Base-by-base conservation (phyloP, 306 rosid species). In the Dryas octopetala region DNA sequence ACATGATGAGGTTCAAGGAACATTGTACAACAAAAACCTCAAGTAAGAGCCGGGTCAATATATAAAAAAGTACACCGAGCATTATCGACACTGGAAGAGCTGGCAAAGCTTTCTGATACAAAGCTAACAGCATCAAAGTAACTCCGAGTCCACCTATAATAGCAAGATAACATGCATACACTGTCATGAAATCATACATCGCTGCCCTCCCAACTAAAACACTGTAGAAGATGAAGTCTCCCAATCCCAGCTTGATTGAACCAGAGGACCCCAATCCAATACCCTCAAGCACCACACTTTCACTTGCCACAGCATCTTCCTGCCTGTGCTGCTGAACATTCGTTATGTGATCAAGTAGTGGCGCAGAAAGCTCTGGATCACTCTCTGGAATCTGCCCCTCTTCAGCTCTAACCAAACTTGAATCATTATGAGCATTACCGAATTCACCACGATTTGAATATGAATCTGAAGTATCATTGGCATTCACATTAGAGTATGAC, bases 191-290 rank as follows among this genome's bases (percentile, higher is more conserved):
- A 85, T 95, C 98, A 74, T 95, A 95, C 98, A 95, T 91, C 2
- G 97, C 97, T 3, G 98, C 98, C 79, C 98, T 87, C 63, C 97
- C 98, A 63, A 95, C 98, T 90, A 95, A 81, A 71, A 95, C 93
- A 72, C 97, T 91, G 61, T 95, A 95, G 91, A 95, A 95, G 78
- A 95, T 91, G 79, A 95, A 91, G 81, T 95, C 98, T 9, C 98
- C 98, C 6, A 91, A 83, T 79, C 98, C 98, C 63, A 95, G 82
- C 87, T 95, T 95, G 88, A 91, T 95, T 44, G 97, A 96, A 59
- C 98, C 97, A 17, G 98, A 82, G 14, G 97, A 88, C 32, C 88
- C 97, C 86, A 95, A 73, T 47, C 97, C 97, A 78, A 95, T 95
- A 62, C 98, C 98, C 80, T 94, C 97, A 41, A 88, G 73, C 86